Evolutionary conservation across 192 early-diverging fungal genomes (phyloP), one percentile per base, ranked within the genome.

Genomic region (Phycomyces nitens): DNA sequence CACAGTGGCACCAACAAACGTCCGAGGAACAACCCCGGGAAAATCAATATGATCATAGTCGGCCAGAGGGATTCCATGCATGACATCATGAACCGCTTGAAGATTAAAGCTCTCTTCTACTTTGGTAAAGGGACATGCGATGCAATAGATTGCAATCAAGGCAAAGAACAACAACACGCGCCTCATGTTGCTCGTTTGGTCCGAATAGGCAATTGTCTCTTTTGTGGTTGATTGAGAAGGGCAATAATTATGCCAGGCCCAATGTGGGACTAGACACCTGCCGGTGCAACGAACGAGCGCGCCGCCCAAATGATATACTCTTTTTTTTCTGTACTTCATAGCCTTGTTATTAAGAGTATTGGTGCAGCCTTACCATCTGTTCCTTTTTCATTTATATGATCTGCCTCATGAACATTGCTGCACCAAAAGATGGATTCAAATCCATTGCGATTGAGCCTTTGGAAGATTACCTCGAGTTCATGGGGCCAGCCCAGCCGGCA

Each of bases 91-190:
- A 6, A 83, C 81, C 5, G 96, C 95, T 75, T 99, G 96, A 52
- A 94, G 60, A 67, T 92, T 94, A 79, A 99, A 99, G 66, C 90
- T 94, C 72, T 99, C 96, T 73, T 99, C 95, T 55, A 99, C 95
- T 75, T 99, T 99, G 38, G 95, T 94, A 73, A 77, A 97, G 0
- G 94, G 96, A 38, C 73, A 84, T 24, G 78, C 34, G 53, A 73
- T 23, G 2, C 72, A 61, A 58, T 85, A 66, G 34, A 73, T 15
- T 42, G 65, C 58, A 2, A 78, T 34, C 18, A 76, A 24, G 7
- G 22, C 18, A 54, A 59, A 70, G n/a, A 71, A 39, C 52, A 53
- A n/a, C 18, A 68, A 38, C 41, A 57, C 59, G 34, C 47, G 60
- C 60, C 61, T 69, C 67, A 69, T 68, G 16, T 18, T 12, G 22